Conservation (phyloP, 805 yeast genomes). For the Candida anglica region DNA sequence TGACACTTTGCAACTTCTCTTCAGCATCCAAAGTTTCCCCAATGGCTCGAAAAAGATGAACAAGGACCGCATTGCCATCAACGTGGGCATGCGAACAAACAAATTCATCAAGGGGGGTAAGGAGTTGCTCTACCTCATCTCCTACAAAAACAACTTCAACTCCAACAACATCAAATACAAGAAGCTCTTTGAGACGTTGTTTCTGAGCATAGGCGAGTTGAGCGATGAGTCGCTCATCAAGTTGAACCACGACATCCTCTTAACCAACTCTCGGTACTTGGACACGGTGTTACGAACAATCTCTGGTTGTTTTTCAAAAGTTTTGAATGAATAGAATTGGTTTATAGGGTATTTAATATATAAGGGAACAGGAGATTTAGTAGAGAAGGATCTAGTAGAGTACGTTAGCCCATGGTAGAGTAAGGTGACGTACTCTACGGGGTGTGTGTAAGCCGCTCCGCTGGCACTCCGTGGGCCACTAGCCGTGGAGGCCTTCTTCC, state of each 20-base stretch:
- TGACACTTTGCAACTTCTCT: constrained; percentile 28
- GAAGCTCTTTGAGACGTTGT: constrained; percentile 26
- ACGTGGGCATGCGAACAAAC: constrained; percentile 23
- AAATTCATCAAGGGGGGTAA: constrained; percentile 21
- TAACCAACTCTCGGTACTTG: constrained; percentile 1
- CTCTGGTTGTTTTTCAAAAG: neutral
- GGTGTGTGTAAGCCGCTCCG: too few species aligned
- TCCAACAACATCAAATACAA: constrained; percentile 34
- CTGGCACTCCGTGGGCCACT: too few species aligned
- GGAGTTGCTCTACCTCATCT: constrained; percentile 21
- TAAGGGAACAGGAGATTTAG: too few species aligned
- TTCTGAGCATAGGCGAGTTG: neutral
- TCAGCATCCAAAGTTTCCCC: constrained; percentile 14
- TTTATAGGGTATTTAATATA: too few species aligned
- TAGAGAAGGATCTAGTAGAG: too few species aligned
- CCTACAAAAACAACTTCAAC: constrained; percentile 34
- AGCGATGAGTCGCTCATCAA: neutral
- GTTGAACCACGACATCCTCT: constrained; percentile 3
- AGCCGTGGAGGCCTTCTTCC: too few species aligned
- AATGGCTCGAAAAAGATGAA: constrained; percentile 25
- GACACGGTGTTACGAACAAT: constrained; percentile 1
- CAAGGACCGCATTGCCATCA: constrained; percentile 30
- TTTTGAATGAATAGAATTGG: constrained; percentile 1
- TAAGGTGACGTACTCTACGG: too few species aligned
- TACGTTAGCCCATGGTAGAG: too few species aligned